Evolutionary conservation across 2,329 filamentous ascomycete species (phyloP).

Genomic region (Pestalotiopsis sp.): DNA sequence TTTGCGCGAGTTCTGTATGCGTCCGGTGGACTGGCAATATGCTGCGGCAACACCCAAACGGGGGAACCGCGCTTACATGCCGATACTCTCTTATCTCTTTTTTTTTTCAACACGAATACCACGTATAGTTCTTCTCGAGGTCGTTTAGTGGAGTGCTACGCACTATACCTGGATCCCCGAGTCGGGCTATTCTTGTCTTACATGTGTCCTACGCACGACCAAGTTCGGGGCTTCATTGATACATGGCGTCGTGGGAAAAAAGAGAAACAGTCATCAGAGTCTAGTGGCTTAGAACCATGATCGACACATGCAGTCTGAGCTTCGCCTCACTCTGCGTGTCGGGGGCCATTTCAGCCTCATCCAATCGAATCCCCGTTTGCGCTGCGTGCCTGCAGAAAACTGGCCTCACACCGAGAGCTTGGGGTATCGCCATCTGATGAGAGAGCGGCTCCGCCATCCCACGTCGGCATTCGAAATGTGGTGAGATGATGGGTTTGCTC

Average conservation of each 20-base stretch:
- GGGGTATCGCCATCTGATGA: not conserved
- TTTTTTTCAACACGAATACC: too few relatives aligned
- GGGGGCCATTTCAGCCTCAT: constrained; percentile 2
- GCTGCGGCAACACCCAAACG: too few relatives aligned
- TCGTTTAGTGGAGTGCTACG: too few relatives aligned
- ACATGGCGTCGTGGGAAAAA: not conserved
- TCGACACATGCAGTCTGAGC: constrained; percentile 4
- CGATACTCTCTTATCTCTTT: too few relatives aligned
- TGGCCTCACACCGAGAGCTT: constrained; percentile 2
- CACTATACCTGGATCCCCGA: too few relatives aligned
- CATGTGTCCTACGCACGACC: not conserved
- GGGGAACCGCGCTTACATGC: too few relatives aligned
- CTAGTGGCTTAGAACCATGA: constrained; percentile 11
- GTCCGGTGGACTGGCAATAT: too few relatives aligned
- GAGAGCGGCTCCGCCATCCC: not conserved
- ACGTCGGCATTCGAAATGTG: not conserved
- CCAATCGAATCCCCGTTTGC: constrained; percentile 6
- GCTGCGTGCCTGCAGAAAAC: not conserved
- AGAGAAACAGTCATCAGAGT: constrained; percentile 7
- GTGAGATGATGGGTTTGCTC: not conserved
- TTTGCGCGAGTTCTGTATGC: too few relatives aligned
- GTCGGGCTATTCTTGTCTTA: too few relatives aligned
- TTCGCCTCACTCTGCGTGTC: constrained; percentile 6
- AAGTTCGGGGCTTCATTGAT: not conserved
- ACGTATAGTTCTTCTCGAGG: too few relatives aligned